Base-by-base conservation (phyloP, 1,284 basidiomycete species). In the Vanrija sp. region DNA sequence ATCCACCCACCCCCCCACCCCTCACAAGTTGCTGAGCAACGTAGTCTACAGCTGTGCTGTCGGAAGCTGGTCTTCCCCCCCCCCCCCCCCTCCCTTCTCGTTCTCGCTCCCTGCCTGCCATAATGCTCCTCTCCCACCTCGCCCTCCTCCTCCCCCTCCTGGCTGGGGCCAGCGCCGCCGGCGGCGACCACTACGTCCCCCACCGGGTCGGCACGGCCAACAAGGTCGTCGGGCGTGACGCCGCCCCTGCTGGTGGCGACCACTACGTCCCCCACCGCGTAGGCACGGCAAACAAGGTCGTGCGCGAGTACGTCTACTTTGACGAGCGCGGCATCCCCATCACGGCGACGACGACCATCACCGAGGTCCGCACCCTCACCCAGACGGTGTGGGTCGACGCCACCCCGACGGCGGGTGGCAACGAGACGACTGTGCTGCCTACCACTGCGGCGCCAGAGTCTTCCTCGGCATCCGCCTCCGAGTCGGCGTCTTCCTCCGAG, bases 301-400 rank as follows among this genome's bases (percentile, higher is more conserved):
- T 20, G 8, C 3, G 7, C 39, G 39, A 41, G 39, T n/a, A n/a
- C 19, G 39, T 20, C 20, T 18, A 19, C 36, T 45, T 68, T 22
- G 69, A 72, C 41, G 70, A 73, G 56, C 62, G 71, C 15, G 49
- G 64, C 15, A 23, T 73, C 39, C 72, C 71, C 8, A 71, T 75
- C 49, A 73, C 74, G 1, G 64, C 71, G 1, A 76, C 74, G 2
- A 76, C 69, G 2, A 74, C 71, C 1, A 58, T 75, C 5, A 55
- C 66, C 8, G 66, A 72, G 6, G 62, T 71, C 27, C 62, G 66
- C 53, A 75, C 72, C 2, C 60, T 49, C 18, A 74, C 72, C 9
- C 56, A 68, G 48, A 69, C 68, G 2, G 59, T 73, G 2, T 76
- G 74, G 74, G 71, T 71, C 5, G 53, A 61, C 20, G 63, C 69